These are phyloP conservation scores for Jasminum sambac DNA, from an alignment of 257 asterid genomes.

Conservation along the genomic window DNA sequence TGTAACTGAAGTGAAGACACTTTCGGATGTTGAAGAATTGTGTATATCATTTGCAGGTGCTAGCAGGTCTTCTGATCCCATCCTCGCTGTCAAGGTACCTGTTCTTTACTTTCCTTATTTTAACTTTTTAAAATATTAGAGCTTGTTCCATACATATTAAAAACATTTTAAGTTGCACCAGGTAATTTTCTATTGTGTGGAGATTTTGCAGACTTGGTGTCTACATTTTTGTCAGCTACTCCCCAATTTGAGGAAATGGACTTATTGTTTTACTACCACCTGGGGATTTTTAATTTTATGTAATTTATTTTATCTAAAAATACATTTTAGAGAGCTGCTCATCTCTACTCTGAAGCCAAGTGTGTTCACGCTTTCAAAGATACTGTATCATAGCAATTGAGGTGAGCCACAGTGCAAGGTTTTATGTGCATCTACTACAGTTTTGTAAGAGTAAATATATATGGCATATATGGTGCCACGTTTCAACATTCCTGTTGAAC, in stretches of 20 bases:
- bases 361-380: conserved; percentile 94
- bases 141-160: too few relatives aligned
- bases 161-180: conserved; percentile 79
- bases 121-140: too few relatives aligned
- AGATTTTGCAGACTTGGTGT: neutral
- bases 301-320: neutral
- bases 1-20: conserved; percentile 65
- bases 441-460: neutral
- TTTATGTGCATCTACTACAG: neutral
- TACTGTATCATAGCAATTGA: conserved; percentile 58
- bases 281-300: neutral
- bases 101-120: neutral
- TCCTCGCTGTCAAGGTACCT: conserved; percentile 76
- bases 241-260: neutral
- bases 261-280: neutral
- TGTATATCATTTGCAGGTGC: conserved; percentile 70
- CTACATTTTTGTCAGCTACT: neutral
- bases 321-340: conserved; percentile 76
- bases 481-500: neutral
- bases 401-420: conserved; percentile 38
- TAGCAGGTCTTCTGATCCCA: conserved; percentile 76
- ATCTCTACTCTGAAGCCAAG: conserved; percentile 90
- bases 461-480: too few relatives aligned
- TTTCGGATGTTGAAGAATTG: conserved; percentile 86
- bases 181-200: conserved; percentile 34